phyloP scores from a whole-genome alignment of 2,329 filamentous ascomycete species.

The Ophiostoma quercus region DNA sequence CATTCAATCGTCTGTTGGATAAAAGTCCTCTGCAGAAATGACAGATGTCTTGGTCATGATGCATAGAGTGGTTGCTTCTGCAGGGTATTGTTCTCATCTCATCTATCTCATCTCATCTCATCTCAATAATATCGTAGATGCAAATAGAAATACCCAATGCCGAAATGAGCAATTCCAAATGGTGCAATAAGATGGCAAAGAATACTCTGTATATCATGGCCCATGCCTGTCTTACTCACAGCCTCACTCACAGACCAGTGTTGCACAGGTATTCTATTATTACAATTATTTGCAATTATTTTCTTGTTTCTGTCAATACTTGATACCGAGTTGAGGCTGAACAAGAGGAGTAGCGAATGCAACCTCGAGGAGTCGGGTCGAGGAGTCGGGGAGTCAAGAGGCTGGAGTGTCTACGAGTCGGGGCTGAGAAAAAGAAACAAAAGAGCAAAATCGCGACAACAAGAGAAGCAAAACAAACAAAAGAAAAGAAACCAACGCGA shows the following conservation, averaged over 20 bases:
- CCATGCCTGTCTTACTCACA: not conserved
- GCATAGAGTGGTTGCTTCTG: not conserved
- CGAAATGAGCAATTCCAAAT: constrained; percentile 5
- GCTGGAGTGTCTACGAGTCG: not conserved
- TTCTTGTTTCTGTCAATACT: no score
- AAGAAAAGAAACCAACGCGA: not conserved
- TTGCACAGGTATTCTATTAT: no score
- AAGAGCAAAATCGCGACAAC: not conserved
- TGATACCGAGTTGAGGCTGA: no score
- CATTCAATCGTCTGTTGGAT: not conserved
- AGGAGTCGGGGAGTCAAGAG: no score
- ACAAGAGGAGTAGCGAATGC: not conserved
- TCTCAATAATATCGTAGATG: not conserved
- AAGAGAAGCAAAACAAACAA: not conserved
- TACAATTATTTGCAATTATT: no score
- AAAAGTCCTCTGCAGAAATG: constrained; percentile 7
- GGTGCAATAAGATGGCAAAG: not conserved
- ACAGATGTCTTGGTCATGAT: not conserved
- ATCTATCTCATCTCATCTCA: not conserved
- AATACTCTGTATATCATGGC: not conserved
- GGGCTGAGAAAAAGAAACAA: constrained; percentile 5
- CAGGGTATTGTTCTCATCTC: not conserved
- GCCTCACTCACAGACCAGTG: no score
- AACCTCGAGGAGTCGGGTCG: not conserved
- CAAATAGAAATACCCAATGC: not conserved